These are phyloP conservation scores for Tolypocladium guangdongense DNA, from an alignment of 2,329 filamentous ascomycete genomes.

Conservation along the genomic window DNA sequence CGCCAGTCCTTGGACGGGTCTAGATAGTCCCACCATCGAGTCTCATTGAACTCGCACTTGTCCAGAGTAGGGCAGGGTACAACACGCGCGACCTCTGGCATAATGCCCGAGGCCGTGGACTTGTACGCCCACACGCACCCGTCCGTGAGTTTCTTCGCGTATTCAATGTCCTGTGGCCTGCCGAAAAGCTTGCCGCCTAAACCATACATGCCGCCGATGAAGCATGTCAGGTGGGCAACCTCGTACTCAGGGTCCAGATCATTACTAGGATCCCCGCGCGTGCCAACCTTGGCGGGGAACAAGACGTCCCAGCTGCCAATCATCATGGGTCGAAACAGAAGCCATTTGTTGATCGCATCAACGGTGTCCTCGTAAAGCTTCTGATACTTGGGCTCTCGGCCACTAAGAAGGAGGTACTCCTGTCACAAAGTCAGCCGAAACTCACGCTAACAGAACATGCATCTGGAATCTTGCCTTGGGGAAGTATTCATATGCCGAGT, in stretches of 20 bases:
- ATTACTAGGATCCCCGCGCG: conserved; percentile 28
- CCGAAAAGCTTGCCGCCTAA: conserved; percentile 53
- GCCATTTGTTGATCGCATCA: conserved; percentile 56
- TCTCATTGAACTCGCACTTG: conserved; percentile 41
- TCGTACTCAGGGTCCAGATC: conserved; percentile 44
- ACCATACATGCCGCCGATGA: conserved; percentile 60
- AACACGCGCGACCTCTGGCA: conserved; percentile 44
- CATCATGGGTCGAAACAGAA: conserved; percentile 71
- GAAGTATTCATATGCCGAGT: conserved; percentile 64
- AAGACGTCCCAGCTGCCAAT: conserved; percentile 59
- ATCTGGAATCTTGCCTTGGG: conserved; percentile 34
- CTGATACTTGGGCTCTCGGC: conserved; percentile 59
- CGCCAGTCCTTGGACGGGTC: conserved; percentile 35
- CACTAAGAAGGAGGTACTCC: conserved; percentile 63
- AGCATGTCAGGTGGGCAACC: conserved; percentile 54
- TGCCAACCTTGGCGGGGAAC: conserved; percentile 54
- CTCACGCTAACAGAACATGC: conserved; percentile 8
- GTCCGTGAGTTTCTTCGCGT: conserved; percentile 52
- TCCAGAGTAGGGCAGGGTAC: conserved; percentile 34
- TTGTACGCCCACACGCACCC: conserved; percentile 63
- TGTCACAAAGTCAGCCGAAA: conserved; percentile 27
- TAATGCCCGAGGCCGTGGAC: conserved; percentile 47
- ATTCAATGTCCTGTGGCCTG: conserved; percentile 47
- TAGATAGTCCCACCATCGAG: conserved; percentile 35
- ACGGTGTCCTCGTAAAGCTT: conserved; percentile 60